A percentile compares a stretch with the other conserved stretches of the same genome.
Evolutionary conservation across 352 stramenopile species (phyloP).

Genomic region (Globisporangium orthogonon): DNA sequence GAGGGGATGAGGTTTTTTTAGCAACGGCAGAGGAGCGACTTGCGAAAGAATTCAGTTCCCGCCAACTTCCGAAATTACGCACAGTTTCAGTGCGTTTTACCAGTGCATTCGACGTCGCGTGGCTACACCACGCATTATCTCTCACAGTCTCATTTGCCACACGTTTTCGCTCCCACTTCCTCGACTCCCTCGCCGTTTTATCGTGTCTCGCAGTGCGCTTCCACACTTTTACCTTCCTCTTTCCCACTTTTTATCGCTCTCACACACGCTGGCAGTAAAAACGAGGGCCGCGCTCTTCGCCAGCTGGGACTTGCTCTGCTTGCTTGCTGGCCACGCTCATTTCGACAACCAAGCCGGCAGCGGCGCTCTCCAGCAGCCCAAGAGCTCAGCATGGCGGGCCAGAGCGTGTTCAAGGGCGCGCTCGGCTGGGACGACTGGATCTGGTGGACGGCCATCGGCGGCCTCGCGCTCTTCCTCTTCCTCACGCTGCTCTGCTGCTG

Average conservation of each 20-base stretch:
- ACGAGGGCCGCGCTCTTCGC: neutral
- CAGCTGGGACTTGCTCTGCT: neutral
- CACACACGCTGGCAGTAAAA: neutral
- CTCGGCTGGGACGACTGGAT: constrained; percentile 75
- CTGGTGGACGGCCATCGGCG: constrained; percentile 65
- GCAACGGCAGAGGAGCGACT: constrained; percentile 26
- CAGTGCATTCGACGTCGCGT: neutral
- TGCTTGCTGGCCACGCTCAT: neutral
- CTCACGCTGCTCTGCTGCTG: constrained; percentile 67
- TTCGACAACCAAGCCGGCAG: neutral
- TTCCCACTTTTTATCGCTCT: neutral
- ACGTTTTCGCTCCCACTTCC: too few relatives aligned
- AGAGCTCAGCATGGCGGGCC: constrained; percentile 17
- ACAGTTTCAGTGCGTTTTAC: constrained; percentile 7
- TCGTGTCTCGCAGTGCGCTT: neutral
- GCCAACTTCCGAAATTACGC: too few relatives aligned
- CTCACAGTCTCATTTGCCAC: neutral
- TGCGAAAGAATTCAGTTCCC: constrained; percentile 5
- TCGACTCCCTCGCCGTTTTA: neutral
- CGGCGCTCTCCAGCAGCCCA: neutral
- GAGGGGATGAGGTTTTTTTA: constrained; percentile 13
- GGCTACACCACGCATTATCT: neutral
- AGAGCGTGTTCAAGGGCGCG: constrained; percentile 68
- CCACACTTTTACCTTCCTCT: neutral
- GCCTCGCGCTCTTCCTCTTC: constrained; percentile 55